Base-by-base conservation (phyloP, 1,139 yeast species). In the Taiozyma onychis region DNA sequence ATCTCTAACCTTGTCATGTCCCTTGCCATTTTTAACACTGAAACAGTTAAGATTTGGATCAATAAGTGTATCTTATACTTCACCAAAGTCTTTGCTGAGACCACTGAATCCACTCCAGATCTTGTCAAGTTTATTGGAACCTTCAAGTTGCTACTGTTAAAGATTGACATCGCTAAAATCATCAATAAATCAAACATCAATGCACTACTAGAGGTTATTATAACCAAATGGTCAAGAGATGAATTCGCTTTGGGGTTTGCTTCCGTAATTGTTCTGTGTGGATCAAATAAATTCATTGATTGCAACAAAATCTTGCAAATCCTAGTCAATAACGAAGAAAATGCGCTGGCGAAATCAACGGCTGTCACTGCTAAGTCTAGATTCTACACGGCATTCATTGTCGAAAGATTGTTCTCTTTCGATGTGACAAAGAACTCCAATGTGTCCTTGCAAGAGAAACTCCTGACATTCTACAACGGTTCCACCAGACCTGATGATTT, bases 171-270 rank as follows among this genome's bases (percentile, higher is more conserved):
- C 10, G 74, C 83, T 77, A 64, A 69, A 9, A 53, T 74, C 16
- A 73, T 81, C 13, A 77, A 85, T 3, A 60, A 66, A 6, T 62
- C 73, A 6, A 70, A 83, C 42, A 54, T 87, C 14, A 84, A 86
- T 56, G 72, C 95, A 0, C 86, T 86, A 56, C 66, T 88, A 37
- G 95, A 88, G 63, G 88, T 80, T 16, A 65, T 85, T 5, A 69
- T 85, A 26, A 68, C 69, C 5, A 62, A 67, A 44, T 86, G 88
- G 85, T 61, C 79, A 4, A 56, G 67, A n/a, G 61, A 68, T 18
- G 61, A 59, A 2, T 64, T 64, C 16, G 66, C 77, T 3, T 63
- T 87, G 54, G 68, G 72, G 44, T 78, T 82, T 57, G 68, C 72
- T 6, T 66, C 70, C 39, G 59, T 77, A 9, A 41, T 76, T 22